phyloP scores from a whole-genome alignment of 129 eudicot species.

The Smallanthus sonchifolius region DNA sequence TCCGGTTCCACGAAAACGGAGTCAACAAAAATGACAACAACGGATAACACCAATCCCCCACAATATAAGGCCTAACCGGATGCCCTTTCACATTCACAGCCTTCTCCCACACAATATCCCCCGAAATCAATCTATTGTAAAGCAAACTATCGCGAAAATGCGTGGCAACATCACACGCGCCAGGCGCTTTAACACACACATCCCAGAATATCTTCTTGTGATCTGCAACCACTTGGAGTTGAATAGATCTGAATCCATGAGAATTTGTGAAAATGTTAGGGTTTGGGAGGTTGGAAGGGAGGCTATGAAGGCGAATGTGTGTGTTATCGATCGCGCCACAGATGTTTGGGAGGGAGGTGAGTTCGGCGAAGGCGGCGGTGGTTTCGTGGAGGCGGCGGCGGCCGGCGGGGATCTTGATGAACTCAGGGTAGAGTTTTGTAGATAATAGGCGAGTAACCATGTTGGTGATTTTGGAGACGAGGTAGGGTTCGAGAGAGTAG shows the following conservation, averaged over 20 bases:
- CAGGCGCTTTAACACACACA: constrained; percentile 89
- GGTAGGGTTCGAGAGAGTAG: constrained; percentile 76
- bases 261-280: constrained; percentile 36
- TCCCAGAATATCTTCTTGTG: constrained; percentile 94
- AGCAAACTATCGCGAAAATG: constrained; percentile 90
- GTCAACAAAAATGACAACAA: constrained; percentile 81
- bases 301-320: constrained; percentile 40
- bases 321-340: constrained; percentile 85
- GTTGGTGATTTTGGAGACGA: constrained; percentile 85
- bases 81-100: constrained; percentile 82
- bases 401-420: constrained; percentile 72
- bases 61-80: constrained; percentile 76
- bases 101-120: constrained; percentile 91
- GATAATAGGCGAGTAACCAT: constrained; percentile 82
- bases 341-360: constrained; percentile 60
- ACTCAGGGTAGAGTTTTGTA: constrained; percentile 86
- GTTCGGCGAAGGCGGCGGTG: constrained; percentile 61
- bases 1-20: constrained; percentile 62
- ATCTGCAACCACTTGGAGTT: constrained; percentile 82
- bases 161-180: constrained; percentile 63
- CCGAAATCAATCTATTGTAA: constrained; percentile 61
- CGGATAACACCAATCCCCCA: constrained; percentile 94
- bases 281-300: constrained; percentile 37
- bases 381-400: constrained; percentile 65
- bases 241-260: constrained; percentile 52